Conservation (phyloP, 495 filamentous ascomycete genomes). For the Aspergillus sparsus region DNA sequence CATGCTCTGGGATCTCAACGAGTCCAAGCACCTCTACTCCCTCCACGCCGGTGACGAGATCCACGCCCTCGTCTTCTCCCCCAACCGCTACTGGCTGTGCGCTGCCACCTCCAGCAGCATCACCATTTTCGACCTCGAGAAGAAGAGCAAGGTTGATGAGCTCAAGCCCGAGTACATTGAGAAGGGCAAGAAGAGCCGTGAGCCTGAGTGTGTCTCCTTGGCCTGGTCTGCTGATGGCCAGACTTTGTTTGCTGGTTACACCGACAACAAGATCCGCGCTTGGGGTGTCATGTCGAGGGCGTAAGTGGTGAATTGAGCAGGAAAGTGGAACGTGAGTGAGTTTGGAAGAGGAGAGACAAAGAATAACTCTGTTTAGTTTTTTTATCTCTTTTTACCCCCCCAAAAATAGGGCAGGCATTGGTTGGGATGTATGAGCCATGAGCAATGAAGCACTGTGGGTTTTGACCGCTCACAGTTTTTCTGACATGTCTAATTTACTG, state of each 20-base stretch:
- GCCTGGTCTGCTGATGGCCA: conserved; percentile 98
- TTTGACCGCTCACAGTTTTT: conserved; percentile 34
- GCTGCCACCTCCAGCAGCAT: conserved; percentile 94
- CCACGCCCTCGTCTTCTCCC: conserved; percentile 99
- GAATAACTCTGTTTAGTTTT: conserved; percentile 25
- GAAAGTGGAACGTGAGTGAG: conserved; percentile 22
- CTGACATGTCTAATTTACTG: conserved; percentile 43
- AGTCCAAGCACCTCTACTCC: conserved; percentile 99
- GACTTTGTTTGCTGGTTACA: conserved; percentile 99
- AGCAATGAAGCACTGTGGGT: conserved; percentile 47
- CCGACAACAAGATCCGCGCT: conserved; percentile 98
- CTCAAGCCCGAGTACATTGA: conserved; percentile 97
- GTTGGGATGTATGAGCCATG: conserved; percentile 54
- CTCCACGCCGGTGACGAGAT: conserved; percentile 99
- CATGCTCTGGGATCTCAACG: conserved; percentile 99
- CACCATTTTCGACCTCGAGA: conserved; percentile 99
- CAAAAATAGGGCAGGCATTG: conserved; percentile 43
- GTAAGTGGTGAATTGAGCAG: conserved; percentile 38
- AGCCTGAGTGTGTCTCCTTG: conserved; percentile 96
- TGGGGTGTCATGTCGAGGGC: conserved; percentile 92
- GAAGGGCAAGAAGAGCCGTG: conserved; percentile 97
- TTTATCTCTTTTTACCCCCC: conserved; percentile 18
- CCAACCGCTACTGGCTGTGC: conserved; percentile 99
- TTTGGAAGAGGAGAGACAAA: conserved; percentile 18
- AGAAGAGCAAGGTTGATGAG: conserved; percentile 99